Evolutionary conservation across 164 flowering plant species (phyloP).

Genomic region (Tetracentron sinense): DNA sequence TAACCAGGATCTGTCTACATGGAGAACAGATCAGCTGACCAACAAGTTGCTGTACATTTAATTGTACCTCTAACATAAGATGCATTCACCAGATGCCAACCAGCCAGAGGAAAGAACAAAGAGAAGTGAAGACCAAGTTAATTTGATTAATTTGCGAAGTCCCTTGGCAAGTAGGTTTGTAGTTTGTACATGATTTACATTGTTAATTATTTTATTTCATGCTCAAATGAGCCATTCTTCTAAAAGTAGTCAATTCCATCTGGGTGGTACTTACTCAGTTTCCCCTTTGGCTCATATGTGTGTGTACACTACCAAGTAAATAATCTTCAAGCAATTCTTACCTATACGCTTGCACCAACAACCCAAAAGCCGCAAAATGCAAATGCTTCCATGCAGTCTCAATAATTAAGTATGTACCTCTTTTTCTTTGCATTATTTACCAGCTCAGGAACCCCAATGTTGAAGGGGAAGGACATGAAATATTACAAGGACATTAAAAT

Average conservation of each 20-base stretch:
- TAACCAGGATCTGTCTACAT: constrained; percentile 7
- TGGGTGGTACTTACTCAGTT: not conserved
- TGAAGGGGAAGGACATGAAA: too few species aligned
- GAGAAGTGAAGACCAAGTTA: not conserved
- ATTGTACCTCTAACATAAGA: not conserved
- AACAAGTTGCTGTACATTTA: not conserved
- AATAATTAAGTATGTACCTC: too few species aligned
- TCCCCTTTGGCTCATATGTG: not conserved
- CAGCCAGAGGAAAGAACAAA: not conserved
- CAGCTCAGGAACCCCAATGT: too few species aligned
- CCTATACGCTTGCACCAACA: too few species aligned
- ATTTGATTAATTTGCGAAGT: not conserved
- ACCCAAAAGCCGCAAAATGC: too few species aligned
- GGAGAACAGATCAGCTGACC: not conserved
- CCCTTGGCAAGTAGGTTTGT: not conserved
- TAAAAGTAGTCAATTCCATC: not conserved
- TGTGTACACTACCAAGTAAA: too few species aligned
- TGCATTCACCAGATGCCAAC: not conserved
- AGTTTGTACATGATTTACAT: not conserved
- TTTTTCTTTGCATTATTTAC: too few species aligned
- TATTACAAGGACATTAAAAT: too few species aligned
- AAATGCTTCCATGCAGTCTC: too few species aligned
- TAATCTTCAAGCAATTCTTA: too few species aligned
- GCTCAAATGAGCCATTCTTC: not conserved
- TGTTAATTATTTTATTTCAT: too few species aligned